Evolutionary conservation across 257 asterid species (phyloP).

Genomic region (Misopates orontium): DNA sequence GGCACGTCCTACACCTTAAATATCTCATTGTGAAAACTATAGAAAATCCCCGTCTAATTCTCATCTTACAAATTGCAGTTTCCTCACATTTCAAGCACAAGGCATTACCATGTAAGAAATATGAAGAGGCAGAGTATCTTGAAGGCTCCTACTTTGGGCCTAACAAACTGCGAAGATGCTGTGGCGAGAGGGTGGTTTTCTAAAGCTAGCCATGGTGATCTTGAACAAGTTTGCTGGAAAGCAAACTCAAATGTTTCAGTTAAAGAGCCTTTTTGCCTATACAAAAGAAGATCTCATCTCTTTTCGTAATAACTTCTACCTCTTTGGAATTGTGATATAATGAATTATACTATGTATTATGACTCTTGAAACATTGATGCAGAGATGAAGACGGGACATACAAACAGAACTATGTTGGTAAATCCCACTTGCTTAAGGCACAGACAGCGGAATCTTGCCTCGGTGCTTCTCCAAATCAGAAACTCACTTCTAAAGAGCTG

Average conservation of each 20-base stretch:
- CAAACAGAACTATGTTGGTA: slow-evolving; percentile 33
- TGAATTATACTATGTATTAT: slow-evolving; percentile 1
- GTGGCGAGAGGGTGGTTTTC: slow-evolving; percentile 68
- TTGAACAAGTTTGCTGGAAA: slow-evolving; percentile 79
- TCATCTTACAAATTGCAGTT: slow-evolving; percentile 49
- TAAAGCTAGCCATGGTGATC: slow-evolving; percentile 44
- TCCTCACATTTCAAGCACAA: slow-evolving; percentile 45
- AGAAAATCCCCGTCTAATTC: slow-evolving; percentile 20
- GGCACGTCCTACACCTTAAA: slow-evolving; percentile 48
- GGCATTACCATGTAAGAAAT: slow-evolving; percentile 16
- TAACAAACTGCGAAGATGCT: slow-evolving; percentile 64
- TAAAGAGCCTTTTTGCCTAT: slow-evolving; percentile 62
- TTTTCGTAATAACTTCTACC: slow-evolving; percentile 46
- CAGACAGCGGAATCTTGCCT: slow-evolving; percentile 56
- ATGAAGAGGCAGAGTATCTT: slow-evolving; percentile 11
- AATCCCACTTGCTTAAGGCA: slow-evolving; percentile 53
- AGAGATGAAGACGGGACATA: slow-evolving; percentile 49
- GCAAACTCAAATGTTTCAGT: slow-evolving; percentile 33
- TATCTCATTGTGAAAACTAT: not conserved
- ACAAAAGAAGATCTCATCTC: slow-evolving; percentile 50
- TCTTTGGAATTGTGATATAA: not conserved
- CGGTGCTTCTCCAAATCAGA: slow-evolving; percentile 62
- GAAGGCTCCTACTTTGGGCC: slow-evolving; percentile 41
- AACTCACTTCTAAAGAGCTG: slow-evolving; percentile 58
- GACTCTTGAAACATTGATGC: slow-evolving; percentile 31